phyloP scores from a whole-genome alignment of 2,329 filamentous ascomycete species.

The Pyrenochaeta sp. region DNA sequence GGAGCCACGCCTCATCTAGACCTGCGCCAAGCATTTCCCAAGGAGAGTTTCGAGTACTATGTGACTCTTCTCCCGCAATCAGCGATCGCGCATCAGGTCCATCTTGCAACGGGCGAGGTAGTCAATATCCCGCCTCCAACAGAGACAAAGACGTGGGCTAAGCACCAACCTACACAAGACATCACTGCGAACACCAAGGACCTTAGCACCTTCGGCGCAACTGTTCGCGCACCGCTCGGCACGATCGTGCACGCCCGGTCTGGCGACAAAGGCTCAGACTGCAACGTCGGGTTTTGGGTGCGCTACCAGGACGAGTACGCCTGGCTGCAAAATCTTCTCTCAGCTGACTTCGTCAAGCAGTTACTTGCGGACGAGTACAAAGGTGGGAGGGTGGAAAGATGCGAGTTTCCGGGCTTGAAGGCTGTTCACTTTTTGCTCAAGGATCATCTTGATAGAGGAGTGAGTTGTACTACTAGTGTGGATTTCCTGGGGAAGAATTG shows the following conservation, averaged over 20 bases:
- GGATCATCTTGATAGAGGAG: constrained; percentile 36
- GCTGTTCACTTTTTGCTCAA: constrained; percentile 38
- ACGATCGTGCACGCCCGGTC: constrained; percentile 57
- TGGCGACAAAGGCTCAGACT: constrained; percentile 49
- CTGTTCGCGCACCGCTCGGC: constrained; percentile 49
- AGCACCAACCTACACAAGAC: constrained; percentile 42
- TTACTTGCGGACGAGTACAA: constrained; percentile 42
- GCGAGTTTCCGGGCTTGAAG: constrained; percentile 31
- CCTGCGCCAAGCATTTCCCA: constrained; percentile 29
- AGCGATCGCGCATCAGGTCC: constrained; percentile 24
- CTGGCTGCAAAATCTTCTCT: constrained; percentile 43
- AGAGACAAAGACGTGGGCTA: constrained; percentile 23
- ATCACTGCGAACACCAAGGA: constrained; percentile 20
- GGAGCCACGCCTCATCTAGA: constrained; percentile 48
- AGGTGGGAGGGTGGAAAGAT: constrained; percentile 25
- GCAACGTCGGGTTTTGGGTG: constrained; percentile 50
- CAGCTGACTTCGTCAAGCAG: constrained; percentile 31
- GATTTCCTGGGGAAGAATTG: constrained; percentile 42
- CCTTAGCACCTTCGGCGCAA: constrained; percentile 24
- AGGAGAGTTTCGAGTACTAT: constrained; percentile 41
- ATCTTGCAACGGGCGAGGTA: constrained; percentile 15
- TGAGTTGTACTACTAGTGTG: constrained; percentile 34
- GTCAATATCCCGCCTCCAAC: constrained; percentile 19
- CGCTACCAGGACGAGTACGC: constrained; percentile 42
- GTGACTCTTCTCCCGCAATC: constrained; percentile 34